Conservation (phyloP, 371 early-diverging fungal genomes). For the Mortierella sp. region DNA sequence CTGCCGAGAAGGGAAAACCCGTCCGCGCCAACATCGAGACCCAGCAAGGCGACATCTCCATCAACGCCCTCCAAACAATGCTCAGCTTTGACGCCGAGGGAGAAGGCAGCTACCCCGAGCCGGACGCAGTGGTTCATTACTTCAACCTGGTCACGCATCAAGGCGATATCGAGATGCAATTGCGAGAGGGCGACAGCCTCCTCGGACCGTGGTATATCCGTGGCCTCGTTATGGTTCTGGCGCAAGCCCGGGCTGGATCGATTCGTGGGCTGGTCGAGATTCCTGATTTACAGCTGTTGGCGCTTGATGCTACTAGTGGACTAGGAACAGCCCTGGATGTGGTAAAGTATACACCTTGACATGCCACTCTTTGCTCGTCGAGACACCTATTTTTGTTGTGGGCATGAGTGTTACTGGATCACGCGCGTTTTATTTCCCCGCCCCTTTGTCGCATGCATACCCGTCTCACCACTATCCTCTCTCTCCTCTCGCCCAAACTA, state of each 20-base stretch:
- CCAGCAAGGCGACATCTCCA: not conserved
- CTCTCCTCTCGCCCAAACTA: no score
- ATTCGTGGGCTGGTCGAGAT: not conserved
- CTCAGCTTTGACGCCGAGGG: not conserved
- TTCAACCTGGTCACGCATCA: not conserved
- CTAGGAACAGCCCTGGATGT: not conserved
- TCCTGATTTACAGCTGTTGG: not conserved
- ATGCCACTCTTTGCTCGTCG: no score
- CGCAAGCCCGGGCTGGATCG: not conserved
- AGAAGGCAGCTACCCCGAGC: not conserved
- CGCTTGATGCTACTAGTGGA: not conserved
- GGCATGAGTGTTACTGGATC: no score
- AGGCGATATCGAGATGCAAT: not conserved
- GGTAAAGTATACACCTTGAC: not conserved
- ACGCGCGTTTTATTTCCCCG: no score
- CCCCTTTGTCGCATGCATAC: no score
- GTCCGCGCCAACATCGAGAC: conserved; percentile 1
- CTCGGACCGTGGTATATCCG: not conserved
- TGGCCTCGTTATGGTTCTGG: not conserved
- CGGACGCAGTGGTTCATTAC: not conserved
- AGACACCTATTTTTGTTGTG: no score
- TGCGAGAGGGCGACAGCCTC: not conserved
- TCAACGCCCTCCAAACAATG: not conserved
- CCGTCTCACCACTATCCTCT: no score
- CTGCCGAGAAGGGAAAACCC: not conserved